Percentiles rank a stretch among this genome's conserved stretches.
These are phyloP conservation scores for Phellopilus nigrolimitatus DNA, from an alignment of 1,284 basidiomycete species.

Conservation along the genomic window DNA sequence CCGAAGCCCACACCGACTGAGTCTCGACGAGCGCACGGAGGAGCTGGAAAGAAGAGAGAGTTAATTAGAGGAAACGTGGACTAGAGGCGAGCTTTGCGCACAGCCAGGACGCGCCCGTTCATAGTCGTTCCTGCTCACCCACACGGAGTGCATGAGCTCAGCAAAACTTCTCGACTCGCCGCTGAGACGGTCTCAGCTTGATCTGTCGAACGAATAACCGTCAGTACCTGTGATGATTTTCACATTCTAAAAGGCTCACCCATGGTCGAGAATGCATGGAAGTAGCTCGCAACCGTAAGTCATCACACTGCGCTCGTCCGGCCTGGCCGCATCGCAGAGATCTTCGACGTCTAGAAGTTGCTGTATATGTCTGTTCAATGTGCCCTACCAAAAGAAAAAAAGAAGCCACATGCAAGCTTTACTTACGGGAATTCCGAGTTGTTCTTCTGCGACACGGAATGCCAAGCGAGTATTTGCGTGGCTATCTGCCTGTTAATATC, in stretches of 20 bases:
- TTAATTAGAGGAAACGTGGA: slow-evolving; percentile 18
- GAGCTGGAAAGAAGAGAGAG: slow-evolving; percentile 45
- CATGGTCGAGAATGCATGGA: slow-evolving; percentile 97
- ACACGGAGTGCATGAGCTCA: slow-evolving; percentile 88
- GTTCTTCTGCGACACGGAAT: slow-evolving; percentile 81
- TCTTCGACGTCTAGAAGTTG: slow-evolving; percentile 96
- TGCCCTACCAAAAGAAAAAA: background rate
- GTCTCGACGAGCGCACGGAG: slow-evolving; percentile 59
- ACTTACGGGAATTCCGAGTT: slow-evolving; percentile 84
- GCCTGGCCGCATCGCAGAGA: slow-evolving; percentile 82
- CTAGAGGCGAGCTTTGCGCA: too few species aligned
- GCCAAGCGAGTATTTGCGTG: slow-evolving; percentile 82
- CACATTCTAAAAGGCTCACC: slow-evolving; percentile 44
- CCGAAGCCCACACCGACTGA: slow-evolving; percentile 60
- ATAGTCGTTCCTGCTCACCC: slow-evolving; percentile 87
- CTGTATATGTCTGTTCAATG: slow-evolving; percentile 36
- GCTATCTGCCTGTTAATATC: slow-evolving; percentile 54
- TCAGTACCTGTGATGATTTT: background rate
- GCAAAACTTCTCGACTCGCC: slow-evolving; percentile 95
- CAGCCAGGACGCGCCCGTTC: slow-evolving; percentile 79
- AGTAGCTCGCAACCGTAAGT: slow-evolving; percentile 94
- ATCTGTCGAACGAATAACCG: slow-evolving; percentile 53
- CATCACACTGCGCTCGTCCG: slow-evolving; percentile 96
- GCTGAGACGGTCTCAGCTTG: slow-evolving; percentile 92
- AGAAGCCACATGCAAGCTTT: slow-evolving; percentile 9